phyloP scores from a whole-genome alignment of 2,329 filamentous ascomycete species.

The Verticillium dahliae region DNA sequence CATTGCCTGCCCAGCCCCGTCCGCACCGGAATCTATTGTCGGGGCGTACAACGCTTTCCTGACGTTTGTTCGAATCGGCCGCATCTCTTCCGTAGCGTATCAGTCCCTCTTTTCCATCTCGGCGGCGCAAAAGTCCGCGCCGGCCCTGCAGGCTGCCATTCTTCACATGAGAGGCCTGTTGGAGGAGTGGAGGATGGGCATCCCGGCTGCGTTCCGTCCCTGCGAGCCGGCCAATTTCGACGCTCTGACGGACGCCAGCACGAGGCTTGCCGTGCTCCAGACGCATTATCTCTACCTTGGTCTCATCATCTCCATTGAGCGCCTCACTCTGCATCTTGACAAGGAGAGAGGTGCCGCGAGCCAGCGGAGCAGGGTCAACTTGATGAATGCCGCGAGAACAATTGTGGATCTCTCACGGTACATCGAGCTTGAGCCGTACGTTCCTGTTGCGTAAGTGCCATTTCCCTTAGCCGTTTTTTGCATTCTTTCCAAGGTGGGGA shows the following conservation, averaged over 20 bases:
- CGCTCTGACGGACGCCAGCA: constrained; percentile 8
- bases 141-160: constrained; percentile 14
- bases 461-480: not conserved
- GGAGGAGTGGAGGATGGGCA: constrained; percentile 21
- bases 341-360: constrained; percentile 7
- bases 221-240: constrained; percentile 14
- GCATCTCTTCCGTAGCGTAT: constrained; percentile 21
- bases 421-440: constrained; percentile 24
- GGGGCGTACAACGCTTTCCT: constrained; percentile 27
- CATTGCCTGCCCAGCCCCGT: constrained; percentile 26
- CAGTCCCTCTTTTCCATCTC: constrained; percentile 23
- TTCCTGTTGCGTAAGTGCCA: constrained; percentile 23
- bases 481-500: no score
- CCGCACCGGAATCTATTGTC: constrained; percentile 21
- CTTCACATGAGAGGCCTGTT: constrained; percentile 16
- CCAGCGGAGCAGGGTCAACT: constrained; percentile 13
- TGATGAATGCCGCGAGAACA: constrained; percentile 22
- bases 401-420: constrained; percentile 25
- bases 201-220: constrained; percentile 23
- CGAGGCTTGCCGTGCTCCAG: constrained; percentile 16
- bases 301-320: constrained; percentile 21
- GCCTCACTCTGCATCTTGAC: constrained; percentile 20
- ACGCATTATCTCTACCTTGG: constrained; percentile 23
- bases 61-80: constrained; percentile 18
- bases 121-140: constrained; percentile 15